Evolutionary conservation across 495 filamentous ascomycete genomes (phyloP).

Genomic region (Lepraria neglecta): DNA sequence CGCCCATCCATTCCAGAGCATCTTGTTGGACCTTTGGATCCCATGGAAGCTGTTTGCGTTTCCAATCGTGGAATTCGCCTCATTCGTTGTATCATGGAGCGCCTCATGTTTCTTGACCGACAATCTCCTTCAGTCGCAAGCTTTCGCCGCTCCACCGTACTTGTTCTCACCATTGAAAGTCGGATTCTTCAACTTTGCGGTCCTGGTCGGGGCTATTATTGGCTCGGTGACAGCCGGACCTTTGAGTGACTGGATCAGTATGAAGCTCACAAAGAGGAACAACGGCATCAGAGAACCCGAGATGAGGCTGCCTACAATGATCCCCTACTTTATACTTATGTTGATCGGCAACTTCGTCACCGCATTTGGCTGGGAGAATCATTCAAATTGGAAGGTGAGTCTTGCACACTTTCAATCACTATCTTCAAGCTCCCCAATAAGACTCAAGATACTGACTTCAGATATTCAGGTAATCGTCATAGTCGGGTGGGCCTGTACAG

Average conservation of each 20-base stretch:
- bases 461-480: conserved; percentile 38
- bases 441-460: conserved; percentile 6
- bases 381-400: conserved; percentile 49
- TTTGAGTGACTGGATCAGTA: conserved; percentile 54
- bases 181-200: conserved; percentile 44
- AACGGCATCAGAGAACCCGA: conserved; percentile 61
- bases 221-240: conserved; percentile 54
- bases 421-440: neutral
- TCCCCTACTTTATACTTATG: conserved; percentile 53
- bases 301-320: conserved; percentile 58
- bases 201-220: conserved; percentile 46
- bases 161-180: conserved; percentile 48
- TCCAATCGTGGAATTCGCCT: conserved; percentile 56
- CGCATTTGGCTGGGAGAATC: conserved; percentile 52
- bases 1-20: conserved; percentile 36
- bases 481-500: conserved; percentile 48
- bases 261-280: conserved; percentile 51
- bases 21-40: conserved; percentile 40
- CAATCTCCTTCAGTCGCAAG: conserved; percentile 58
- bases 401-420: neutral
- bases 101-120: conserved; percentile 55
- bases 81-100: conserved; percentile 55
- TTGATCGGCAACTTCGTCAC: conserved; percentile 56
- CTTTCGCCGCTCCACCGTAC: conserved; percentile 54
- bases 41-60: conserved; percentile 55